phyloP scores from a whole-genome alignment of 192 early-diverging fungal genomes.

The Entomortierella beljakovae region DNA sequence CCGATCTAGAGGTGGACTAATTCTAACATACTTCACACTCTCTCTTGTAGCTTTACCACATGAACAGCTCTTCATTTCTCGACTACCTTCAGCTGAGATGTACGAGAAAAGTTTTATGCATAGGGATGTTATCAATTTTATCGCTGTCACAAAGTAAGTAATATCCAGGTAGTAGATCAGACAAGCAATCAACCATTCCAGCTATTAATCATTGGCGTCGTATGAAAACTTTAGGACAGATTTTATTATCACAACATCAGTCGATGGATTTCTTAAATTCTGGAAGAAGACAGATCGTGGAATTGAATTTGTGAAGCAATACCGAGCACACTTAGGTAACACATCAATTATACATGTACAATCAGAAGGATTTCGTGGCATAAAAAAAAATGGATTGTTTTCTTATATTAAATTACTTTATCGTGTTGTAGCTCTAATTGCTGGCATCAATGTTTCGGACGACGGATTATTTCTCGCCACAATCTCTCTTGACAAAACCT shows the following conservation, averaged over 20 bases:
- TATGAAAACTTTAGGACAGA: constrained; percentile 69
- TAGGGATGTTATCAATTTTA: constrained; percentile 86
- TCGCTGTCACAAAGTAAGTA: constrained; percentile 74
- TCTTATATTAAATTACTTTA: too few species aligned
- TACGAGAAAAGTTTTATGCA: constrained; percentile 98
- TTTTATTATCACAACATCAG: constrained; percentile 94
- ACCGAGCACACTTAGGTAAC: constrained; percentile 85
- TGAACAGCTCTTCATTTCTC: constrained; percentile 81
- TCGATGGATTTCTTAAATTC: constrained; percentile 98
- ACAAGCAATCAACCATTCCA: too few species aligned
- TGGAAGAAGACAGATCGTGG: constrained; percentile 96
- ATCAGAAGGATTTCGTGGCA: too few species aligned
- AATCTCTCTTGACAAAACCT: constrained; percentile 79
- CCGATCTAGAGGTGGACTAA: background rate
- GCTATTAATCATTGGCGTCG: background rate
- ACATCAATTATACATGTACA: too few species aligned
- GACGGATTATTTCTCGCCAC: constrained; percentile 90
- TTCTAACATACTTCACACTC: background rate
- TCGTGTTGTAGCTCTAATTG: constrained; percentile 54
- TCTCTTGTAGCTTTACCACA: constrained; percentile 61
- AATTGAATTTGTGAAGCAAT: constrained; percentile 99
- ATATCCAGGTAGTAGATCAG: too few species aligned
- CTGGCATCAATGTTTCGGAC: constrained; percentile 68
- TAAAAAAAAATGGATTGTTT: too few species aligned
- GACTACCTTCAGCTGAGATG: constrained; percentile 90